These are phyloP conservation scores for Epichloe aotearoae DNA, from an alignment of 2,329 filamentous ascomycete species.

Conservation along the genomic window DNA sequence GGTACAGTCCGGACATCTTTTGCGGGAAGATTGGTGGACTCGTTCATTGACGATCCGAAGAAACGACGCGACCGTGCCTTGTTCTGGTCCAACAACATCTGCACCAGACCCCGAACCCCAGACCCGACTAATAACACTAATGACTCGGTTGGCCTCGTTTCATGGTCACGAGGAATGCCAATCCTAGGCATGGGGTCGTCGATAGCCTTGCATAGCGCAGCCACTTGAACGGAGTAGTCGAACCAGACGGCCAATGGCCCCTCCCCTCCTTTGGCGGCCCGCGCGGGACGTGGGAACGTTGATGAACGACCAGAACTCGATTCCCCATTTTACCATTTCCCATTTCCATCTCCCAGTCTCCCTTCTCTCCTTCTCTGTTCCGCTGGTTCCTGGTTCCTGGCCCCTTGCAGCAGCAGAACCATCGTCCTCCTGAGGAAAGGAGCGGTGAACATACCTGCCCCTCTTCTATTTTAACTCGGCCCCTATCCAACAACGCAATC, in stretches of 20 bases:
- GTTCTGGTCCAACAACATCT: too few relatives aligned
- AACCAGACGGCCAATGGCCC: not conserved
- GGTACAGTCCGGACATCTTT: too few relatives aligned
- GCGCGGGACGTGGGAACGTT: not conserved
- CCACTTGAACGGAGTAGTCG: not conserved
- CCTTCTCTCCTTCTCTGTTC: too few relatives aligned
- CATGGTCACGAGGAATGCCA: not conserved
- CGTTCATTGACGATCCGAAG: too few relatives aligned
- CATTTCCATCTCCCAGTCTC: not conserved
- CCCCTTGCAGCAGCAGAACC: not conserved
- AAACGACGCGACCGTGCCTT: too few relatives aligned
- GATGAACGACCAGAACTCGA: not conserved
- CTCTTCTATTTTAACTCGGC: too few relatives aligned
- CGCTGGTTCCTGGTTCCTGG: not conserved
- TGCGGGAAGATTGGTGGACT: too few relatives aligned
- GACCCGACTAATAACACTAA: not conserved
- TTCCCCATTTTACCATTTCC: too few relatives aligned
- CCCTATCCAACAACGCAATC: too few relatives aligned
- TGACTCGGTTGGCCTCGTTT: not conserved
- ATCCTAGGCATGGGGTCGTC: not conserved
- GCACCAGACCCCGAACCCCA: too few relatives aligned
- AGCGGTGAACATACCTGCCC: too few relatives aligned
- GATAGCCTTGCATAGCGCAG: not conserved
- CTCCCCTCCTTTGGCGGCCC: not conserved
- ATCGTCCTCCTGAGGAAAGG: too few relatives aligned